phyloP scores from a whole-genome alignment of 305 asterid genomes.

The Fraxinus floribunda region DNA sequence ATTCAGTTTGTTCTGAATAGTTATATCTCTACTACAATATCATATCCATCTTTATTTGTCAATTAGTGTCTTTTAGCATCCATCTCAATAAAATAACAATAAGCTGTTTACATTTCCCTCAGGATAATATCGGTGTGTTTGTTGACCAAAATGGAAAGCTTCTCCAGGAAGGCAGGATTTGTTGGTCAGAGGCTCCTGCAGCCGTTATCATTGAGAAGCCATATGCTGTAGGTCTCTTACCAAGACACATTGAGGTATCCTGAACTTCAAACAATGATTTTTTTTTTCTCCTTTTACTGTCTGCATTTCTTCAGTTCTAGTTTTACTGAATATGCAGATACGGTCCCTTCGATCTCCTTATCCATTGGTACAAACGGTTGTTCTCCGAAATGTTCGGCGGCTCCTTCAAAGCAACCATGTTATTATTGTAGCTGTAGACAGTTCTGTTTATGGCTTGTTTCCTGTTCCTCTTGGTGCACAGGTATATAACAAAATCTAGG shows the following conservation, averaged over 20 bases:
- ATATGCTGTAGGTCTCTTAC: slow-evolving; percentile 87
- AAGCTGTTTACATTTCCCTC: slow-evolving; percentile 27
- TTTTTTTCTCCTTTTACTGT: neutral
- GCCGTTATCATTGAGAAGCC: slow-evolving; percentile 74
- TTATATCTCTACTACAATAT: neutral
- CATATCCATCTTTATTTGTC: neutral
- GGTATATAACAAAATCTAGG: slow-evolving; percentile 44
- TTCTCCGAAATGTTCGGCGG: slow-evolving; percentile 82
- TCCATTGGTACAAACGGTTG: slow-evolving; percentile 91
- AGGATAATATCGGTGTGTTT: slow-evolving; percentile 98
- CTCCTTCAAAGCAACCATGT: slow-evolving; percentile 63
- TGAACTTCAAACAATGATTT: slow-evolving; percentile 12
- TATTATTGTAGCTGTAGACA: slow-evolving; percentile 73
- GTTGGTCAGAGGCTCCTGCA: slow-evolving; percentile 99
- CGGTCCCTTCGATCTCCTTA: slow-evolving; percentile 93
- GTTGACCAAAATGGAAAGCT: slow-evolving; percentile 98
- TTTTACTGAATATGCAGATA: slow-evolving; percentile 53
- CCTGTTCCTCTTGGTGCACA: slow-evolving; percentile 98
- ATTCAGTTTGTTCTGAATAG: neutral
- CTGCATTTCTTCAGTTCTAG: slow-evolving; percentile 22
- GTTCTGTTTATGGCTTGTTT: slow-evolving; percentile 83
- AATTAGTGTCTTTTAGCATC: neutral
- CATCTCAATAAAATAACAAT: slow-evolving; percentile 18
- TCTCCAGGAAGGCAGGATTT: slow-evolving; percentile 91
- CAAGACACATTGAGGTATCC: slow-evolving; percentile 88